Percentiles rank a stretch among this genome's conserved stretches.
Conservation (phyloP, 225 moss, liverwort and hornwort species). For the Asterella californica region DNA sequence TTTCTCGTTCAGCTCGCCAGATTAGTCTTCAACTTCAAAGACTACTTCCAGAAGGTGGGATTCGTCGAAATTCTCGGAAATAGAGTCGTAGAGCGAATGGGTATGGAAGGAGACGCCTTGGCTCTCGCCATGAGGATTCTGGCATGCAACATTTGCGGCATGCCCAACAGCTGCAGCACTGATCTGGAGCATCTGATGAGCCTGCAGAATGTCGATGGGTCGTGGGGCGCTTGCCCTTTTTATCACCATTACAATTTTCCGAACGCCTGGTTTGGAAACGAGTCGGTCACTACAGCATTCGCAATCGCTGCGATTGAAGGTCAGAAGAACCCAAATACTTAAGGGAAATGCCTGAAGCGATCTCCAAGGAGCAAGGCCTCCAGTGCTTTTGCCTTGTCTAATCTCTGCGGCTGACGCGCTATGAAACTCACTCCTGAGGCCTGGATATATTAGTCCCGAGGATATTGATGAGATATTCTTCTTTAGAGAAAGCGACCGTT, state of each 20-base stretch:
- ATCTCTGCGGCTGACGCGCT: no score
- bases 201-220: slow-evolving; percentile 26
- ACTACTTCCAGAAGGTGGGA: slow-evolving; percentile 1
- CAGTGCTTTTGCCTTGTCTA: no score
- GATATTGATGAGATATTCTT: no score
- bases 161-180: neutral
- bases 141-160: slow-evolving; percentile 2
- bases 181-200: slow-evolving; percentile 21
- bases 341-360: no score
- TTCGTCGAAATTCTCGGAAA: slow-evolving; percentile 4
- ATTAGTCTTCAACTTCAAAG: slow-evolving; percentile 4
- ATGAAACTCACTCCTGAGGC: no score
- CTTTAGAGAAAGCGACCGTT: no score
- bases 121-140: slow-evolving; percentile 14
- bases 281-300: slow-evolving; percentile 26
- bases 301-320: no score
- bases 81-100: slow-evolving; percentile 18
- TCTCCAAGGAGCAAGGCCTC: no score
- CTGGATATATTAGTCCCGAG: no score
- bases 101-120: slow-evolving; percentile 18
- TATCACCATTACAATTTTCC: slow-evolving; percentile 24
- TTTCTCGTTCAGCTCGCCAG: slow-evolving; percentile 10
- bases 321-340: no score
- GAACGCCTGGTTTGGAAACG: slow-evolving; percentile 34
- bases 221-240: slow-evolving; percentile 37